Percentiles rank a stretch among this genome's conserved stretches.
phyloP scores from a whole-genome alignment of 2,329 filamentous ascomycete species.

The Corinectria fuckeliana region DNA sequence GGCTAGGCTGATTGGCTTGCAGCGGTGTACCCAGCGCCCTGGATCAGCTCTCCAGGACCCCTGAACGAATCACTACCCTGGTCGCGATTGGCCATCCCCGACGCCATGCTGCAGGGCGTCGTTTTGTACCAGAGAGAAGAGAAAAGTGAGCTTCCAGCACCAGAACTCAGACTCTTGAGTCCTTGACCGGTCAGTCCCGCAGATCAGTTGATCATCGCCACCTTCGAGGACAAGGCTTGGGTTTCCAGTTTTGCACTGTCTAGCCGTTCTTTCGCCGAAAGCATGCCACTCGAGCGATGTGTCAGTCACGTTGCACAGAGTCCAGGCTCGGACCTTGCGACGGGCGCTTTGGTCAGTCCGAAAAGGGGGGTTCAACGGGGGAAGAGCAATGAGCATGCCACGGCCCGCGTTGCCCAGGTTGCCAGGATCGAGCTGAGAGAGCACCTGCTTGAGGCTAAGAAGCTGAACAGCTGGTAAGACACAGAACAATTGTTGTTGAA shows the following conservation, averaged over 20 bases:
- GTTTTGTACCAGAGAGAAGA: constrained; percentile 1
- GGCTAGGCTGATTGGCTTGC: constrained; percentile 34
- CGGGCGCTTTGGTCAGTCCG: constrained; percentile 2
- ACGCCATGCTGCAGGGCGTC: constrained; percentile 20
- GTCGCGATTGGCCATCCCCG: constrained; percentile 19
- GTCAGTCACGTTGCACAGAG: constrained; percentile 11
- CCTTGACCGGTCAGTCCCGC: constrained; percentile 3
- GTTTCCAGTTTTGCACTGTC: neutral
- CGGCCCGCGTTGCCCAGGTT: constrained; percentile 4
- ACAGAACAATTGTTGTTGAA: neutral
- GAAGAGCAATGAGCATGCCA: constrained; percentile 12
- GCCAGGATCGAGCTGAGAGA: neutral
- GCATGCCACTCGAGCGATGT: constrained; percentile 21
- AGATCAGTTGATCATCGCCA: constrained; percentile 21
- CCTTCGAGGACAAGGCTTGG: constrained; percentile 11
- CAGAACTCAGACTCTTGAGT: neutral
- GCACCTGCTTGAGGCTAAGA: too few relatives aligned
- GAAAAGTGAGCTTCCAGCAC: constrained; percentile 4
- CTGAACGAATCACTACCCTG: constrained; percentile 20
- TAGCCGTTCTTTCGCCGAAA: constrained; percentile 2
- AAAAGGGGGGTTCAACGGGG: constrained; percentile 2
- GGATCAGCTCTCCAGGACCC: constrained; percentile 27
- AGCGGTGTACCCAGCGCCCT: constrained; percentile 23
- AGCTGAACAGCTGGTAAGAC: neutral
- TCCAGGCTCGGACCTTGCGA: neutral